Base-by-base conservation (phyloP, 192 early-diverging fungal species). In the Coemansia sp. region DNA sequence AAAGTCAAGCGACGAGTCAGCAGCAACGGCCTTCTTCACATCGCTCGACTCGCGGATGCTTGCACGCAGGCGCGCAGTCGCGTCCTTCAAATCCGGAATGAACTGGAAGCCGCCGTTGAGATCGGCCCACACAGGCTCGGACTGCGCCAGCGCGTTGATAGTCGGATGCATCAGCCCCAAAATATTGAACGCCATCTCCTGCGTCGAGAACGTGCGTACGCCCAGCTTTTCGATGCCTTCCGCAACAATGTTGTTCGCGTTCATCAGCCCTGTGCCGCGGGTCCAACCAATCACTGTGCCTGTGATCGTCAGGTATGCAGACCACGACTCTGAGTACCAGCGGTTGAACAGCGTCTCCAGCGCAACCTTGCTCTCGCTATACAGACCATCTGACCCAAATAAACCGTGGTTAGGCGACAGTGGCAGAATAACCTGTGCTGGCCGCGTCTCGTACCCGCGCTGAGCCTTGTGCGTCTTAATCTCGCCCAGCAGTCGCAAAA, bases 221-320 rank as follows among this genome's bases (percentile, higher is more conserved):
- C 95, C 95, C 50, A 93, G 86, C 66, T 88, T 87, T 80, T 97
- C 95, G 51, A 97, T 88, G 59, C 94, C 94, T 75, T 93, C 89
- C 19, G 94, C 90, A 67, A 97, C 89, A 60, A 92, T 88, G 84
- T 97, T 96, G 85, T 94, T 97, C 65, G 87, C 84, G 51, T 85
- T 88, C 95, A 97, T 97, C 80, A 97, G 84, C 39, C 95, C 95
- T 39, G 95, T 97, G 56, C 95, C 95, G 80, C 95, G 89, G 59
- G 95, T 97, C 95, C 95, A 97, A 51, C 95, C 95, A 78, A 97
- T 97, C 46, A 94, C 91, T 54, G 95, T 93, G 59, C 95, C 95
- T 54, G 92, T 87, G 64, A 97, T 90, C 61, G 91, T 88, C 71
- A 97, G 84, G 84, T 95, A 97, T 63, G 85, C 83, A 39, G 88